phyloP scores from a whole-genome alignment of 1,139 yeast species.

The Saccharomyces pastorianus region DNA sequence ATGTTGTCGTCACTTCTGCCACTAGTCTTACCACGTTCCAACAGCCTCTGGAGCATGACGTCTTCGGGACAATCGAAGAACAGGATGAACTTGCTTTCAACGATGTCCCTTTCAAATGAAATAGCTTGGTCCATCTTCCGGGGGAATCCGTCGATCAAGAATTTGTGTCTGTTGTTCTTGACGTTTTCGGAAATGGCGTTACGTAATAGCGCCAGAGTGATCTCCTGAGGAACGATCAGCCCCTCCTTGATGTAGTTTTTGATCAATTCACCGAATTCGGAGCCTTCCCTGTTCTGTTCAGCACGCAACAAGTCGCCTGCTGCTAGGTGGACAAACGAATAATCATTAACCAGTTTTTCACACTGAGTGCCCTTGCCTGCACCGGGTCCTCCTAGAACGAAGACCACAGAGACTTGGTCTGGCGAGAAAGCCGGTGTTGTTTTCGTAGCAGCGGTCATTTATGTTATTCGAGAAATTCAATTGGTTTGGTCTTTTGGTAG shows the following conservation, averaged over 20 bases:
- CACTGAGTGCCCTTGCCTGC: slow-evolving; percentile 98
- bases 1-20: slow-evolving; percentile 91
- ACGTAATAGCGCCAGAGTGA: slow-evolving; percentile 74
- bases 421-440: slow-evolving; percentile 41
- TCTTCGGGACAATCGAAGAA: slow-evolving; percentile 92
- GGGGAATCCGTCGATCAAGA: slow-evolving; percentile 93
- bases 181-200: slow-evolving; percentile 61
- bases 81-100: slow-evolving; percentile 66
- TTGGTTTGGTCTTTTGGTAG: slow-evolving; percentile 41
- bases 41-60: slow-evolving; percentile 75
- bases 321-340: slow-evolving; percentile 76
- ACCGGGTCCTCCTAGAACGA: slow-evolving; percentile 80
- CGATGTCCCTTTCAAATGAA: slow-evolving; percentile 77
- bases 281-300: slow-evolving; percentile 77
- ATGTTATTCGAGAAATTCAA: slow-evolving; percentile 39
- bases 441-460: not conserved
- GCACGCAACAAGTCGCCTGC: slow-evolving; percentile 94
- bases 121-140: slow-evolving; percentile 96
- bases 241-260: slow-evolving; percentile 82
- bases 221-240: slow-evolving; percentile 88
- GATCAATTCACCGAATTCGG: slow-evolving; percentile 78
- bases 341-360: slow-evolving; percentile 69
- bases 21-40: slow-evolving; percentile 89
- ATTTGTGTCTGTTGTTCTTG: slow-evolving; percentile 46
- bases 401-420: slow-evolving; percentile 67